Conservation (phyloP, 2,329 filamentous ascomycete genomes). For the Boeremia exigua region DNA sequence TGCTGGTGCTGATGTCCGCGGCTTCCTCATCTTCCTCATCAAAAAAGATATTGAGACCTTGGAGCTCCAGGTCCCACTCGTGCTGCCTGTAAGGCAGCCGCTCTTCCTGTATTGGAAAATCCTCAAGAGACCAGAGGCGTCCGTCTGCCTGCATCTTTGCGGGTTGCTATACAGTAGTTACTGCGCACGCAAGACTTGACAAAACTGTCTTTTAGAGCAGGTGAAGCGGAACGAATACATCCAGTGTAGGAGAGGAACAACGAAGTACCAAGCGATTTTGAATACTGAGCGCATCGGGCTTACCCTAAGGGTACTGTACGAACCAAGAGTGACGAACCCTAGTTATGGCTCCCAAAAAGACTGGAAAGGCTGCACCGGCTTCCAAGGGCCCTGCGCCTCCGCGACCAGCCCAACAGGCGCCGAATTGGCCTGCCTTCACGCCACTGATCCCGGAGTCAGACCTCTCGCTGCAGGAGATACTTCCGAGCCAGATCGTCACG, state of each 20-base stretch:
- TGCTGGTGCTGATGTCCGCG: background rate
- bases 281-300: background rate
- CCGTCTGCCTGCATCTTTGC: background rate
- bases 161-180: background rate
- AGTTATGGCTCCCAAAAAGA: slow-evolving; percentile 43
- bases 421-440: slow-evolving; percentile 74
- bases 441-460: slow-evolving; percentile 71
- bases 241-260: no score
- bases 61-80: background rate
- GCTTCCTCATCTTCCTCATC: background rate
- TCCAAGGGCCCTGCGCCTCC: slow-evolving; percentile 1
- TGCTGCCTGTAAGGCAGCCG: background rate
- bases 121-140: background rate
- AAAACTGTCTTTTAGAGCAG: background rate
- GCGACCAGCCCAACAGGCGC: slow-evolving; percentile 36
- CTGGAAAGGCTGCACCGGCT: slow-evolving; percentile 24
- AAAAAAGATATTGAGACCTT: background rate
- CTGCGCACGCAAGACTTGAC: background rate
- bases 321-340: background rate
- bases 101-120: background rate
- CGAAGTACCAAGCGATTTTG: background rate
- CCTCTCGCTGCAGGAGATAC: slow-evolving; percentile 64
- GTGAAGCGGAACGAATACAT: background rate
- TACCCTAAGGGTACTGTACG: background rate
- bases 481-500: slow-evolving; percentile 73